Conservation (phyloP, 2,329 filamentous ascomycete genomes). For the Orbilia ellipsospora region DNA sequence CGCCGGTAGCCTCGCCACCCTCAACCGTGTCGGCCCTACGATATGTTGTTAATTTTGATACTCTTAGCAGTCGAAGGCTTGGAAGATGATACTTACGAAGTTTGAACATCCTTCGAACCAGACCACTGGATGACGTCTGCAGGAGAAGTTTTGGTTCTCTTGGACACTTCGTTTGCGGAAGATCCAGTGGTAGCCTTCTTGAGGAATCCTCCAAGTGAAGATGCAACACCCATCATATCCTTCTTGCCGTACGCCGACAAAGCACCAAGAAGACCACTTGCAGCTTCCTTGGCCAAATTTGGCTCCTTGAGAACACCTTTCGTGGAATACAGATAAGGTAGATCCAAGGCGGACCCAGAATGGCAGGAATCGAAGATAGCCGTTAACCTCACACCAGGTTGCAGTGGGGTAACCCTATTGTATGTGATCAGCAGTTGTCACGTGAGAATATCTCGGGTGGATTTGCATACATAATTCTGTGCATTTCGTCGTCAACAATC, state of each 20-base stretch:
- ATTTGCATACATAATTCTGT: conserved; percentile 70
- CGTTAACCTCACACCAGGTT: conserved; percentile 83
- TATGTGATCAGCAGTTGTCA: neutral
- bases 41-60: conserved; percentile 56
- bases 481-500: conserved; percentile 82
- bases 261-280: conserved; percentile 74
- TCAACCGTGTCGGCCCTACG: conserved; percentile 88
- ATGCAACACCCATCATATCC: conserved; percentile 83
- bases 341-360: conserved; percentile 79
- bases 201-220: conserved; percentile 81
- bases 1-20: conserved; percentile 86
- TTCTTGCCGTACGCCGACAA: conserved; percentile 83
- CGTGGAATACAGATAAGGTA: conserved; percentile 83
- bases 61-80: neutral
- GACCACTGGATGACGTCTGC: conserved; percentile 99
- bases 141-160: conserved; percentile 89
- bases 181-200: conserved; percentile 87
- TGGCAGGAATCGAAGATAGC: conserved; percentile 86
- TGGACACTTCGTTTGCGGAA: conserved; percentile 79
- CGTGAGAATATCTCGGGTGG: neutral
- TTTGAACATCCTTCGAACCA: conserved; percentile 94
- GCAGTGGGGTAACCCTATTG: conserved; percentile 73
- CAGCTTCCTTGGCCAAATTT: conserved; percentile 82
- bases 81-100: conserved; percentile 71
- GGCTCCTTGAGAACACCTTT: conserved; percentile 82